Base-by-base conservation (phyloP, 1,139 yeast species). In the Kurtzmaniella quercitrusa region DNA sequence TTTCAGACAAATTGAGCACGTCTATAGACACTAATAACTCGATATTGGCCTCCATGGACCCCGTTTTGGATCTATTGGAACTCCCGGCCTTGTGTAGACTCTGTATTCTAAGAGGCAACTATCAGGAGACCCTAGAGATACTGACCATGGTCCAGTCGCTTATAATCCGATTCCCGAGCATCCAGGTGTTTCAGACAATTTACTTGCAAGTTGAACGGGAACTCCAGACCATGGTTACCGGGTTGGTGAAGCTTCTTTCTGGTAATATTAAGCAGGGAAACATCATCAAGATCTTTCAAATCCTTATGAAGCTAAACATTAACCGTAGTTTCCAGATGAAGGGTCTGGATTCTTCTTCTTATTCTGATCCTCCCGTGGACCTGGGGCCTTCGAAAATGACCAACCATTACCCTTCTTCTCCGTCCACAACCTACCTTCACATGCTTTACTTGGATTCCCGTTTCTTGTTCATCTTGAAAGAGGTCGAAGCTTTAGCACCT, bases 61-160 rank as follows among this genome's bases (percentile, higher is more conserved):
- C 82, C 25, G 73, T 90, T 10, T 78, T 86, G 49, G 96, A 88
- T 54, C 74, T 90, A 10, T 68, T 91, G 49, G 96, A 89, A 56
- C 67, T 93, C 27, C 98, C 98, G 0, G 76, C 94, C 2, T 63
- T 91, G 43, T 82, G 94, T 37, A 75, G 81, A 44, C 80, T 91
- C n/a, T 88, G 97, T 62, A 88, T 90, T 6, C 72, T 80, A 43
- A 85, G 86, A 43, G 96, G 96, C 0, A 87, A 87, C 58, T 93
- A 90, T 58, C 87, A 90, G 37, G 96, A 90, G 55, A 90, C 96
- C 6, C 74, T 91, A 33, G 95, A 88, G 52, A 77, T 87, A 15
- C 82, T 89, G 15, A 75, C 84, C 38, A 81, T 86, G 56, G 79
- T 86, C 0, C 77, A 82, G 48, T 73, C 95, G 41, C 67, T 91